Base-by-base conservation (phyloP, 1,139 yeast species). In the Zygoascus meyerae region DNA sequence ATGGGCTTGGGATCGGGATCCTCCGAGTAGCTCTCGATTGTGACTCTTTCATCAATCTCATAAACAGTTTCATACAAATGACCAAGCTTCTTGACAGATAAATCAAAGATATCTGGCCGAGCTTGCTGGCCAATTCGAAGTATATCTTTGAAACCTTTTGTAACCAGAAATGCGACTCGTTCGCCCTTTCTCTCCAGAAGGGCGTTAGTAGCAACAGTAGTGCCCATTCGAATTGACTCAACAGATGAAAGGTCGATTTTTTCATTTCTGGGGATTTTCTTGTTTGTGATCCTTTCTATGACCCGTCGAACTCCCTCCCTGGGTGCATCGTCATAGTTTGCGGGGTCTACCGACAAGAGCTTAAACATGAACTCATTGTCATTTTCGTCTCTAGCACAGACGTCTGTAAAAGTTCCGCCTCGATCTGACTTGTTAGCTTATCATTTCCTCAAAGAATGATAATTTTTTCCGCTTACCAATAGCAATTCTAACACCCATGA, bases 331-430 rank as follows among this genome's bases (percentile, higher is more conserved):
- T 72, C 68, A 62, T 90, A 89, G 67, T 89, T 89, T 39, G 74
- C 70, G 0, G 96, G 95, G 61, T 90, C 96, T 6, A 84, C 95
- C 1, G 95, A 86, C 28, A 90, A 71, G 36, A 89, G 68, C 64
- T 89, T 89, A 49, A 81, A 73, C 5, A 83, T 80, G 47, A 72
- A 74, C 45, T 70, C 72, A 40, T 54, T 60, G 42, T 59, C 64
- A 16, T 65, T 72, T 36, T 67, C 65, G 17, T 72, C 72, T 36
- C 67, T 71, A 51, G 62, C 81, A 75, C 52, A 77, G 62, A 63
- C 89, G 78, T 87, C 96, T 5, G 95, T 86, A 68, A 87, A 87
- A 0, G 96, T 89, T 46, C 97, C 96, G 53, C 72, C 72, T 5
- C 72, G 63, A 48, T 68, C 72, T 60, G 30, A 16, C 31, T 2